phyloP scores from a whole-genome alignment of 768 basidiomycete genomes.

The Panellus pusillus region DNA sequence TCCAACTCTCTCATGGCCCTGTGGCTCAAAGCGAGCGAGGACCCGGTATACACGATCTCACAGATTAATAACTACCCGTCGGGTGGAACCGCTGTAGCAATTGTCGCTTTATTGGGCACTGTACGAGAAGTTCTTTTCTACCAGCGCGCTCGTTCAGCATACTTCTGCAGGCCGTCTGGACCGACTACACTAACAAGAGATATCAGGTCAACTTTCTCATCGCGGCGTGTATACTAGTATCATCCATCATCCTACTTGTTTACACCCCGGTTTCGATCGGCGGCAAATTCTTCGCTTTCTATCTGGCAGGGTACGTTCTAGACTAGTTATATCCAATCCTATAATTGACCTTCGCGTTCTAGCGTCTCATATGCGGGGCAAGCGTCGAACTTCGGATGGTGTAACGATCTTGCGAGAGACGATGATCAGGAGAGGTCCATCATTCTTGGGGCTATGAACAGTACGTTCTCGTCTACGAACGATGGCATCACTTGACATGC shows the following conservation, averaged over 20 bases:
- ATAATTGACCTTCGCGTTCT: constrained; percentile 41
- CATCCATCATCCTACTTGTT: constrained; percentile 17
- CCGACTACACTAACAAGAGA: constrained; percentile 46
- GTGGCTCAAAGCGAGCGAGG: constrained; percentile 62
- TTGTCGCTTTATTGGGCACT: constrained; percentile 51
- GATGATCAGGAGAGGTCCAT: constrained; percentile 69
- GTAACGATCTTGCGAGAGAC: constrained; percentile 74
- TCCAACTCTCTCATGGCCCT: constrained; percentile 76
- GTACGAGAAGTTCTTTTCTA: background rate
- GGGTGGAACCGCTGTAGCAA: constrained; percentile 65
- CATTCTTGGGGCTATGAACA: constrained; percentile 75
- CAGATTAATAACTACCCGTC: constrained; percentile 64
- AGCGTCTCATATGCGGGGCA: constrained; percentile 76
- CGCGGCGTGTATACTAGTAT: constrained; percentile 17
- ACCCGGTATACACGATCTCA: constrained; percentile 52
- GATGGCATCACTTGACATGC: background rate
- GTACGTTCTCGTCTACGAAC: constrained; percentile 30
- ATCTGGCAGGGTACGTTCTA: constrained; percentile 35
- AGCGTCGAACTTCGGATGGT: constrained; percentile 79
- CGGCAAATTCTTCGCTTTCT: constrained; percentile 78
- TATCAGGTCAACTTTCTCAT: constrained; percentile 22
- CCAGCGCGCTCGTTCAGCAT: background rate
- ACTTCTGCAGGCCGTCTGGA: constrained; percentile 37
- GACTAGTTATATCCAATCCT: background rate
- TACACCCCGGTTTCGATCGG: constrained; percentile 36